Conservation (phyloP, 768 basidiomycete species). For the Mycena albidolilacea region DNA sequence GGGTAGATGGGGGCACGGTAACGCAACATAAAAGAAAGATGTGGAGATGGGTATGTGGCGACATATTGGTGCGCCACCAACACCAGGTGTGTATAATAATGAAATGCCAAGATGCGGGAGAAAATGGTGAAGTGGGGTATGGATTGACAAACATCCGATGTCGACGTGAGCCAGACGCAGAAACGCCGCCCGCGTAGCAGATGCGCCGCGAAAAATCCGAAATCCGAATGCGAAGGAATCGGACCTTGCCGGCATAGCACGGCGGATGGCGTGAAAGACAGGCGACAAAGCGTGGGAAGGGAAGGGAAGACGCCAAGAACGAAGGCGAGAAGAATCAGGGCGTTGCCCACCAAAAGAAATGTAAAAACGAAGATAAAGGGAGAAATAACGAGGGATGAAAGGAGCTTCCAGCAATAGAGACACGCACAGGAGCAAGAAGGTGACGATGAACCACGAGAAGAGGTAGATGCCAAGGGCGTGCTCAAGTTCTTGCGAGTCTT, state of each 20-base stretch:
- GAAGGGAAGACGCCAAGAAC: neutral
- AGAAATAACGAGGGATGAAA: conserved; percentile 1
- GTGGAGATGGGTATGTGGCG: too few species aligned
- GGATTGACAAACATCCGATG: neutral
- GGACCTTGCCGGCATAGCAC: neutral
- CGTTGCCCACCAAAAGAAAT: neutral
- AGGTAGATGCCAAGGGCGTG: conserved; percentile 83
- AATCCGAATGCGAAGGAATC: neutral
- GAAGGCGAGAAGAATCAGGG: too few species aligned
- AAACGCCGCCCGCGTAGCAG: neutral
- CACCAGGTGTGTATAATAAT: too few species aligned
- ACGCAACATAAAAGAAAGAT: too few species aligned
- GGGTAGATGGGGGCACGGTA: too few species aligned
- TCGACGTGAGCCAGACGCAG: too few species aligned
- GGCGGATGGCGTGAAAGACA: neutral
- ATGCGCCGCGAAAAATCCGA: neutral
- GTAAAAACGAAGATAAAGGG: neutral
- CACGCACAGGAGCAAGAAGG: conserved; percentile 75
- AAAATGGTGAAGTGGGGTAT: too few species aligned
- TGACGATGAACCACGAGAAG: conserved; percentile 80
- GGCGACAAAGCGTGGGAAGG: neutral
- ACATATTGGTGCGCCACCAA: too few species aligned
- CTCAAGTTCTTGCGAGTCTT: conserved; percentile 52
- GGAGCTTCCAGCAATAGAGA: neutral
- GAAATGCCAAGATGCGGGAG: too few species aligned